These are phyloP conservation scores for Sphagnum magellanicum DNA, from an alignment of 228 moss, liverwort and hornwort species.

Conservation along the genomic window DNA sequence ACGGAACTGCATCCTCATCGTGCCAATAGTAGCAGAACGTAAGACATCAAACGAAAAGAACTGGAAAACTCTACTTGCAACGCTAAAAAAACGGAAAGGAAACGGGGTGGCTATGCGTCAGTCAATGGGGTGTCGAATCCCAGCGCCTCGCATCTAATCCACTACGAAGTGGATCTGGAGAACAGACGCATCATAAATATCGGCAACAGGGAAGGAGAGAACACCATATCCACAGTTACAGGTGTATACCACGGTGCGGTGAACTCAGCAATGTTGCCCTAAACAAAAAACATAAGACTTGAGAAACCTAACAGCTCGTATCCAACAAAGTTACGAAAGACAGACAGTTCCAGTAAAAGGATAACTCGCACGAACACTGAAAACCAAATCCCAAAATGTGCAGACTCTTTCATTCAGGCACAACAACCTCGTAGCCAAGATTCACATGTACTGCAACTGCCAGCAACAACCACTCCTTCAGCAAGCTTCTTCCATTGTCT, in stretches of 20 bases:
- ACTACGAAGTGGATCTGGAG: slow-evolving; percentile 18
- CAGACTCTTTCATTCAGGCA: too few relatives aligned
- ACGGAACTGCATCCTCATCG: slow-evolving; percentile 19
- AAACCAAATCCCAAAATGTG: too few relatives aligned
- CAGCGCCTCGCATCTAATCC: slow-evolving; percentile 25
- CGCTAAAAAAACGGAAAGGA: background rate
- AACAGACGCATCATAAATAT: slow-evolving; percentile 12
- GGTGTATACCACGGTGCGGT: slow-evolving; percentile 23
- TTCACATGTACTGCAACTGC: too few relatives aligned
- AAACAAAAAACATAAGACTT: too few relatives aligned
- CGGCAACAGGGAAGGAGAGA: slow-evolving; percentile 70
- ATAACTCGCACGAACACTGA: too few relatives aligned
- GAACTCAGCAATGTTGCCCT: slow-evolving; percentile 59
- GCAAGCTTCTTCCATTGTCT: too few relatives aligned
- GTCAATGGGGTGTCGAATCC: slow-evolving; percentile 53
- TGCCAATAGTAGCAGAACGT: background rate
- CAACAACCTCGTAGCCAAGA: too few relatives aligned
- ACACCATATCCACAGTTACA: slow-evolving; percentile 38
- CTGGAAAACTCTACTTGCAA: background rate
- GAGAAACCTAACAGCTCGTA: too few relatives aligned
- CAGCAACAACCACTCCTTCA: too few relatives aligned
- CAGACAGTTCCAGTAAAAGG: too few relatives aligned
- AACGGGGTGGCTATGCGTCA: slow-evolving; percentile 6
- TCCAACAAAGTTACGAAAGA: too few relatives aligned
- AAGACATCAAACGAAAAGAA: background rate